phyloP scores from a whole-genome alignment of 2,329 filamentous ascomycete genomes.

The Trichoderma breve region DNA sequence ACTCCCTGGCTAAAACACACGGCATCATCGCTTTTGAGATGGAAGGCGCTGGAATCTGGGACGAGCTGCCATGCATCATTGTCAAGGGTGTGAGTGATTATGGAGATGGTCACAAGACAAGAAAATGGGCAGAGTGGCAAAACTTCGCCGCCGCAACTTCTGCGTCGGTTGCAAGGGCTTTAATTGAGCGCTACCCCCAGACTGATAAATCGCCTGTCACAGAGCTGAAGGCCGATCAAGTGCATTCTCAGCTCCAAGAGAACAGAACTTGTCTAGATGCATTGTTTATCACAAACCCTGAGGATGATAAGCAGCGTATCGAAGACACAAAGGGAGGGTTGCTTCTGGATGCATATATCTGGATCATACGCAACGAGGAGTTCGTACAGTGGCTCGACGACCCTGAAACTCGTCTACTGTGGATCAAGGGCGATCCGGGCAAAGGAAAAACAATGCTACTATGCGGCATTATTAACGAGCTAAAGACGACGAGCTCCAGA shows the following conservation, averaged over 20 bases:
- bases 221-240: no score
- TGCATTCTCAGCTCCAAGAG: neutral
- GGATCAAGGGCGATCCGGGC: neutral
- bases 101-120: neutral
- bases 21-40: neutral
- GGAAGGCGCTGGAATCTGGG: neutral
- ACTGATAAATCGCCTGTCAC: neutral
- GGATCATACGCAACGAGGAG: neutral
- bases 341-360: neutral
- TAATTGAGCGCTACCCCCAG: neutral
- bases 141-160: neutral
- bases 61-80: neutral
- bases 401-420: neutral
- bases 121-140: neutral
- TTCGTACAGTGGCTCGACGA: neutral
- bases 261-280: neutral
- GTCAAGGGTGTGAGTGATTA: neutral
- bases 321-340: neutral
- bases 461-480: neutral
- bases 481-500: rapidly evolving
- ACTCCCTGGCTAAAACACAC: neutral
- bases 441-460: neutral
- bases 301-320: neutral
- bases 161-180: neutral
- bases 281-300: neutral